phyloP scores from a whole-genome alignment of 768 basidiomycete species.

The Serpula lacrymans region DNA sequence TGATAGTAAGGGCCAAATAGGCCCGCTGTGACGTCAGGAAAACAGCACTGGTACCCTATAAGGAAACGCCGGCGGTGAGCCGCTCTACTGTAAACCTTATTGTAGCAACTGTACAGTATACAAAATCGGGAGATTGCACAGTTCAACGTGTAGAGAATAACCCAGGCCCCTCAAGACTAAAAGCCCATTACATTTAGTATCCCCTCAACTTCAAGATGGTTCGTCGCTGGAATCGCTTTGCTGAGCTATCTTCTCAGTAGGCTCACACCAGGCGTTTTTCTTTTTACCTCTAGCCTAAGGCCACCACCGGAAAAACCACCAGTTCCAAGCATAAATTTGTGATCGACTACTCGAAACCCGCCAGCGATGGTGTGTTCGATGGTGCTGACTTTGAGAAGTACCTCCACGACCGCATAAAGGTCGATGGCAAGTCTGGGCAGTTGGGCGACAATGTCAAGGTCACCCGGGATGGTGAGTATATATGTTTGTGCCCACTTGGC shows the following conservation, averaged over 20 bases:
- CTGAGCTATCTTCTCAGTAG: constrained; percentile 93
- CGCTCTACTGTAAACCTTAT: too few species aligned
- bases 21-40: too few species aligned
- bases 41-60: too few species aligned
- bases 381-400: constrained; percentile 78
- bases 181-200: constrained; percentile 21
- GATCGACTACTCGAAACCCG: constrained; percentile 85
- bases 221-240: constrained; percentile 75
- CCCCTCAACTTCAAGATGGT: constrained; percentile 54
- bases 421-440: constrained; percentile 88
- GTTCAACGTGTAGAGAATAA: too few species aligned
- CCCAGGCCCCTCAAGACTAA: constrained; percentile 23
- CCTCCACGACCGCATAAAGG: constrained; percentile 91
- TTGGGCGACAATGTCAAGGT: constrained; percentile 90
- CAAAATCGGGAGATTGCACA: constrained; percentile 1
- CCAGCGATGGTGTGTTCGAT: constrained; percentile 59
- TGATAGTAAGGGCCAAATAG: too few species aligned
- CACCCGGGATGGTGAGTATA: constrained; percentile 68
- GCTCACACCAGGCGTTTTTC: constrained; percentile 50
- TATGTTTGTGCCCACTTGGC: neutral
- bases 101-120: constrained; percentile 53
- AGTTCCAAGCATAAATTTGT: constrained; percentile 73
- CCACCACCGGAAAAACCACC: constrained; percentile 47
- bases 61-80: too few species aligned
- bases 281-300: constrained; percentile 52